Base-by-base conservation (phyloP, 108 stramenopile genomes). In the Parietichytrium sp. region DNA sequence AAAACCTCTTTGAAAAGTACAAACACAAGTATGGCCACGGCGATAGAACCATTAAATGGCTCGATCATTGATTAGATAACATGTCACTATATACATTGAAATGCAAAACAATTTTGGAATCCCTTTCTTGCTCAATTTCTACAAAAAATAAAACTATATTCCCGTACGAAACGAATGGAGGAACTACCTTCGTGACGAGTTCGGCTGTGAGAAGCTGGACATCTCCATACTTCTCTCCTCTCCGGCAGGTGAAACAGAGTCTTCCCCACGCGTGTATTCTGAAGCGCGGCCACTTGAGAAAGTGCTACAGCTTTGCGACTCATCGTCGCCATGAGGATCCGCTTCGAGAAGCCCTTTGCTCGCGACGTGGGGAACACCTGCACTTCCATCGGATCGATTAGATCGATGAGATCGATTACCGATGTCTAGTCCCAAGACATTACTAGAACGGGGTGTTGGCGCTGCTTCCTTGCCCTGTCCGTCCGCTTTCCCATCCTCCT, bases 1-100 rank as follows among this genome's bases (percentile, higher is more conserved):
- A 72, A 42, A 42, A 33, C 29, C 61, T 72, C 33, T 72, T 72
- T 2, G 61, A 72, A 42, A 33, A 42, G 23, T 72, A 72, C 61
- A 72, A 72, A 20, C 4, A 72, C 18, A 42, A 72, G 13, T 45
- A 72, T 72, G 61, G 61, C 61, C 61, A 72, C 33, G 61, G 15
- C 6, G 18, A 16, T 10, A 33, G 45, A 13, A 20, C 10, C 38
- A 33, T 72, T 20, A n/a, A 16, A 13, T 72, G 36, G 10, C 36
- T 72, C 3, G 61, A 72, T 42, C n/a, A 72, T 25, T 72, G 20
- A 27, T 16, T 50, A n/a, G n/a, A n/a, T n/a, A n/a, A n/a, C n/a
- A n/a, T n/a, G n/a, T n/a, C n/a, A n/a, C 49, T 16, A 16, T 50
- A 16, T 50, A 50, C 16, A 18, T 18, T 18, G n/a, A 16, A 50